Evolutionary conservation across 805 yeast genomes (phyloP).

Genomic region (Tetrapisispora taiwanensis): DNA sequence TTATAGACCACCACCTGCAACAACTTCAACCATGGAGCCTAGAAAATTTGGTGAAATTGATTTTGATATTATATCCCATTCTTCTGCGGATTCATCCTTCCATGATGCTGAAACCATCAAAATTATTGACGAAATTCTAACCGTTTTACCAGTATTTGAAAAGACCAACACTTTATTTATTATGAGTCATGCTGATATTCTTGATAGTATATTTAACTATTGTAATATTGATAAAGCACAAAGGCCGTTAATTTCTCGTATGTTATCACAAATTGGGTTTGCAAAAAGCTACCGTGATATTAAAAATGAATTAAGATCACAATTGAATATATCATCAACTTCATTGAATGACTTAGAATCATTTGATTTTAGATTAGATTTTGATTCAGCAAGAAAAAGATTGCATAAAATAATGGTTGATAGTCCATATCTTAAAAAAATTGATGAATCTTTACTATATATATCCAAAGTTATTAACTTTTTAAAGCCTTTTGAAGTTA

Average conservation of each 20-base stretch:
- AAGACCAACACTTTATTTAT: constrained; percentile 47
- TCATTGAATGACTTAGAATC: constrained; percentile 70
- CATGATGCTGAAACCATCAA: constrained; percentile 86
- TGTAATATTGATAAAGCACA: constrained; percentile 75
- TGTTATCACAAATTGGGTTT: constrained; percentile 68
- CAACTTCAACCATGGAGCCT: constrained; percentile 56
- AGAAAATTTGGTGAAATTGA: constrained; percentile 71
- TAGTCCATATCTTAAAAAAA: constrained; percentile 48
- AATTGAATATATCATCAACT: constrained; percentile 69
- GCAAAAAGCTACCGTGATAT: constrained; percentile 56
- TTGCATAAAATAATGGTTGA: constrained; percentile 65
- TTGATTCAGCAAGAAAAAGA: constrained; percentile 52
- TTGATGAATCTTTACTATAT: constrained; percentile 55
- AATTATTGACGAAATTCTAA: constrained; percentile 64
- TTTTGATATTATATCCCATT: constrained; percentile 63
- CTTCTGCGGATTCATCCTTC: constrained; percentile 38
- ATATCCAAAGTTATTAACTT: constrained; percentile 48
- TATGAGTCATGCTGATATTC: constrained; percentile 71
- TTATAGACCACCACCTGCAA: constrained; percentile 52
- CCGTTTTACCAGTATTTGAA: constrained; percentile 57
- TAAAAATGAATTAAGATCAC: constrained; percentile 44
- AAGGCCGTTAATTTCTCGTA: constrained; percentile 52
- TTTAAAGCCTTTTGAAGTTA: constrained; percentile 49
- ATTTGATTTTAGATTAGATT: constrained; percentile 67
- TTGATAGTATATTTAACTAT: constrained; percentile 68